Percentiles rank a stretch among this genome's conserved stretches.
Evolutionary conservation across 345 rosid genomes (phyloP).

Genomic region (Brassica rapa): DNA sequence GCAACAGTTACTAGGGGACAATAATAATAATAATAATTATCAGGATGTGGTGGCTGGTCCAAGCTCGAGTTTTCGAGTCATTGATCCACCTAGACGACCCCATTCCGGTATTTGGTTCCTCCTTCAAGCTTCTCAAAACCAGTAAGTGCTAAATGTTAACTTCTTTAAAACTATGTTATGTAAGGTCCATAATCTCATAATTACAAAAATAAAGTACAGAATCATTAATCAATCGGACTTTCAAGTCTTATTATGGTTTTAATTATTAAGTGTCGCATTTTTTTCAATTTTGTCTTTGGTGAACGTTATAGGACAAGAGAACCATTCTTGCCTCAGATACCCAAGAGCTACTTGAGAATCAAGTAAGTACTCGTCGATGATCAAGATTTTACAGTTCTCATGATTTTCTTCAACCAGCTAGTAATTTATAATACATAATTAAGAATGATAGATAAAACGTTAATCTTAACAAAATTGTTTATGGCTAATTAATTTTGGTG

Average conservation of each 20-base stretch:
- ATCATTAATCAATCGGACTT: neutral
- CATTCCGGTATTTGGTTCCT: conserved; percentile 95
- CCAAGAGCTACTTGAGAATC: conserved; percentile 96
- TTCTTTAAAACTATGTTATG: neutral
- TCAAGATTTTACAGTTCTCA: neutral
- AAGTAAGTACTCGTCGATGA: conserved; percentile 54
- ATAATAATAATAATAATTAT: conserved; percentile 38
- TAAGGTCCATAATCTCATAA: neutral
- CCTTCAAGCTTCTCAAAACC: conserved; percentile 87
- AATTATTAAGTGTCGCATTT: neutral
- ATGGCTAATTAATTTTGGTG: conserved; percentile 28
- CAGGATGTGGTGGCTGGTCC: conserved; percentile 56
- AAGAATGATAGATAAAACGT: conserved; percentile 20
- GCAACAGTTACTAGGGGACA: conserved; percentile 40
- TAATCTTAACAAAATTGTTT: conserved; percentile 14
- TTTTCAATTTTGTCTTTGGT: neutral
- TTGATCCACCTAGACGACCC: conserved; percentile 78
- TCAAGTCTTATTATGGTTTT: neutral
- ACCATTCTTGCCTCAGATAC: conserved; percentile 91
- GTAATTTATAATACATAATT: neutral
- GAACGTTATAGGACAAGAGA: conserved; percentile 51
- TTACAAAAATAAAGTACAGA: neutral
- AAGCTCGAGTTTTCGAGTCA: conserved; percentile 64
- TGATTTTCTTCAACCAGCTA: neutral
- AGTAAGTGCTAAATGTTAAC: conserved; percentile 60